Percentiles rank a stretch among this genome's conserved stretches.
These are phyloP conservation scores for Plasmodium fragile DNA, from an alignment of 169 alveolate genomes.

Conservation along the genomic window DNA sequence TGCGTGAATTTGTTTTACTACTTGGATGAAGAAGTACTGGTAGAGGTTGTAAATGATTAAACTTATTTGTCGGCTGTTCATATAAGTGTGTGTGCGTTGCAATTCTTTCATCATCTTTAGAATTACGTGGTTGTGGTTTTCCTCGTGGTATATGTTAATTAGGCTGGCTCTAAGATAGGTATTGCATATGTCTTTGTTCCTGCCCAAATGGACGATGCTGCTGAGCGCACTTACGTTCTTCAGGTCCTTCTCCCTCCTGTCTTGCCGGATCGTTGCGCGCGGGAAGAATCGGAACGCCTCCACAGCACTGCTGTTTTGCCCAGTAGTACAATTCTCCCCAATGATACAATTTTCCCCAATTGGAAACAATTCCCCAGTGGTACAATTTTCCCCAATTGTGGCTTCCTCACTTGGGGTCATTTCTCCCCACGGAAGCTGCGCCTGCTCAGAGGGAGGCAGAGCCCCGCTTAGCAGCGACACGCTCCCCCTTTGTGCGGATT, in stretches of 20 bases:
- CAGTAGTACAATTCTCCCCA: background rate
- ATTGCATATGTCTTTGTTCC: constrained; percentile 31
- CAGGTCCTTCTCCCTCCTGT: constrained; percentile 19
- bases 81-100: background rate
- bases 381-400: background rate
- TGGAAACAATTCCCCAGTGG: background rate
- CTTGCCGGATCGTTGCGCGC: background rate
- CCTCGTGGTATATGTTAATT: constrained; percentile 64
- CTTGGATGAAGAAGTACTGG: constrained; percentile 3
- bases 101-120: constrained; percentile 29
- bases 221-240: constrained; percentile 24
- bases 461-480: background rate
- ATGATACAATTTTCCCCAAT: too few relatives aligned
- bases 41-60: constrained; percentile 35
- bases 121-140: constrained; percentile 23
- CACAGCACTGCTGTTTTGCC: background rate
- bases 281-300: constrained; percentile 20
- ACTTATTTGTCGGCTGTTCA: constrained; percentile 44
- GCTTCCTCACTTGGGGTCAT: background rate
- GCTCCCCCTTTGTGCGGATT: background rate
- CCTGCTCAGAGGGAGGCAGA: background rate
- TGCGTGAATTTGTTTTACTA: constrained; percentile 11
- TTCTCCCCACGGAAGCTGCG: background rate
- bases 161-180: constrained; percentile 26
- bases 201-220: constrained; percentile 24